A percentile compares a stretch with the other conserved stretches of the same genome.
Evolutionary conservation across 495 filamentous ascomycete species (phyloP).

Genomic region (Penicillium cataractarum): DNA sequence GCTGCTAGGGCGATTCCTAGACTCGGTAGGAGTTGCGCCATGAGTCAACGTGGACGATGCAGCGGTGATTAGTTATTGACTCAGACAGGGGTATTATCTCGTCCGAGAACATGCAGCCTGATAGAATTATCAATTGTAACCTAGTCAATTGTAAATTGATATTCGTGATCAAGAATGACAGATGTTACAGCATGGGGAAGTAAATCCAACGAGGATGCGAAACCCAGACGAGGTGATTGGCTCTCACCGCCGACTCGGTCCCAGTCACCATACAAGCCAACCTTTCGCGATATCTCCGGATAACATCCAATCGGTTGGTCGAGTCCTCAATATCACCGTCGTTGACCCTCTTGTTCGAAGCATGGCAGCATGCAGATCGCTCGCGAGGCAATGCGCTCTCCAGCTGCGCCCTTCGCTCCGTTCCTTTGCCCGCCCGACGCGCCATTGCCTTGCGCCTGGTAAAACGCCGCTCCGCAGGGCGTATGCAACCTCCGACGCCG

Average conservation of each 20-base stretch:
- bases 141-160: constrained; percentile 13
- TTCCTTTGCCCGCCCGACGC: constrained; percentile 9
- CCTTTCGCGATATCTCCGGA: constrained; percentile 20
- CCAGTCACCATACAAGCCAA: not conserved
- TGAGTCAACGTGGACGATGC: not conserved
- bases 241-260: constrained; percentile 31
- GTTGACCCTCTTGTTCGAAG: constrained; percentile 9
- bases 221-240: constrained; percentile 36
- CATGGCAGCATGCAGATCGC: constrained; percentile 45
- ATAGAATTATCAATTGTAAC: constrained; percentile 4
- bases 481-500: constrained; percentile 58
- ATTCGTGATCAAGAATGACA: not conserved
- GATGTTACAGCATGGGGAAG: constrained; percentile 19
- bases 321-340: constrained; percentile 1
- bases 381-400: constrained; percentile 42
- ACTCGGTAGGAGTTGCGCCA: constrained; percentile 13
- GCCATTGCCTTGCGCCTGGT: constrained; percentile 12
- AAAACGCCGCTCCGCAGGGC: constrained; percentile 24
- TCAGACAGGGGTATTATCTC: not conserved
- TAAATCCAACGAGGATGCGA: constrained; percentile 6
- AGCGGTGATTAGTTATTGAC: not conserved
- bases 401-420: constrained; percentile 21
- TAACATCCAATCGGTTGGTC: constrained; percentile 1
- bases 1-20: not conserved
- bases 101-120: constrained; percentile 6